Conservation (phyloP, 164 flowering plant species). For the Nymphaea thermarum region DNA sequence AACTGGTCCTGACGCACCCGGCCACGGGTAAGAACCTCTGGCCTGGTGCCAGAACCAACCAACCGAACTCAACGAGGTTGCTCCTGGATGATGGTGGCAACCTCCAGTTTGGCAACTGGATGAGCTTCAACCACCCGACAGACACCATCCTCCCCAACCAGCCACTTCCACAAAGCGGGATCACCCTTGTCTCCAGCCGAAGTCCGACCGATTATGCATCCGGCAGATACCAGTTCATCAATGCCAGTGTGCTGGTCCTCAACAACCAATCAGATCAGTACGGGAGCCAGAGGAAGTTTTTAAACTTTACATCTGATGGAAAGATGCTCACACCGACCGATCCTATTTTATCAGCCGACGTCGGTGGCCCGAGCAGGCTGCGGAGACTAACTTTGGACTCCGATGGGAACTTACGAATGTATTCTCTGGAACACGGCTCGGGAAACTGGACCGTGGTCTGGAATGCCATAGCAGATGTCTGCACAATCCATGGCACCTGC, state of each 20-base stretch:
- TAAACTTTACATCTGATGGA: slow-evolving; percentile 21
- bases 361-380: slow-evolving; percentile 4
- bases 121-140: slow-evolving; percentile 36
- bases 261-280: slow-evolving; percentile 21
- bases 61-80: slow-evolving; percentile 16
- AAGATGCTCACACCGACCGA: slow-evolving; percentile 4
- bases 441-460: slow-evolving; percentile 37
- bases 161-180: slow-evolving; percentile 5
- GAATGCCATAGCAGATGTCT: slow-evolving; percentile 34
- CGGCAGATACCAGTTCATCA: slow-evolving; percentile 20
- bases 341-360: slow-evolving; percentile 24
- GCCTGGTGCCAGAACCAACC: not conserved
- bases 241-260: slow-evolving; percentile 16
- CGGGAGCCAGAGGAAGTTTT: slow-evolving; percentile 14
- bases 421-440: slow-evolving; percentile 19
- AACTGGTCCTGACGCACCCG: not conserved
- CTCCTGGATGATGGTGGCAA: slow-evolving; percentile 23
- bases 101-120: slow-evolving; percentile 35
- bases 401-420: slow-evolving; percentile 48
- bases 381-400: slow-evolving; percentile 33
- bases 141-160: slow-evolving; percentile 49
- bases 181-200: slow-evolving; percentile 18
- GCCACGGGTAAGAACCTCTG: not conserved
- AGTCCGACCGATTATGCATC: not conserved
- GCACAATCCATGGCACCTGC: slow-evolving; percentile 37